Conservation (phyloP, 495 filamentous ascomycete genomes). For the Aspergillus cristatus region DNA sequence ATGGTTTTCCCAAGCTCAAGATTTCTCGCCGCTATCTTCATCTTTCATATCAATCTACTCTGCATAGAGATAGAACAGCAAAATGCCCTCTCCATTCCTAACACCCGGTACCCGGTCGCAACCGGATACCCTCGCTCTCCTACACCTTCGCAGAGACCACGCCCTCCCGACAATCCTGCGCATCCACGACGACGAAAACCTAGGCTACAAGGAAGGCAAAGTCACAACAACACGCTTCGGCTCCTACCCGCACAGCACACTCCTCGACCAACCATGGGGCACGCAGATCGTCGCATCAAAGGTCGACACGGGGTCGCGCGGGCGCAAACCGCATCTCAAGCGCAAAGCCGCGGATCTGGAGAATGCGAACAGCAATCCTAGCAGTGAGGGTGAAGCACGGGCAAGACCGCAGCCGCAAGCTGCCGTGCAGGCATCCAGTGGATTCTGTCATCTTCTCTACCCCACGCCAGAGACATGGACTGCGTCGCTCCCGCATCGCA, state of each 20-base stretch:
- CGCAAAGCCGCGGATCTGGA: conserved; percentile 44
- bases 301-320: conserved; percentile 79
- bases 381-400: conserved; percentile 14
- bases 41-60: too few relatives aligned
- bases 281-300: conserved; percentile 82
- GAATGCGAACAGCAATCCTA: conserved; percentile 7
- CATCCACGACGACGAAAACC: conserved; percentile 46
- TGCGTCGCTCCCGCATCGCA: conserved; percentile 77
- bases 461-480: conserved; percentile 96
- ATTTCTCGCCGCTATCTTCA: background rate
- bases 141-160: conserved; percentile 78
- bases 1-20: background rate
- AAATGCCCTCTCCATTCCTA: conserved; percentile 60
- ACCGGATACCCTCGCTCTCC: conserved; percentile 55
- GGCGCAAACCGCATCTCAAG: conserved; percentile 47
- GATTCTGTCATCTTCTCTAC: conserved; percentile 82
- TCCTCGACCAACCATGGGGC: conserved; percentile 78
- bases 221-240: conserved; percentile 92
- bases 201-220: conserved; percentile 70
- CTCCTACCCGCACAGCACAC: conserved; percentile 84
- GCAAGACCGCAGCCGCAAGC: conserved; percentile 19
- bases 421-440: conserved; percentile 57
- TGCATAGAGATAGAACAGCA: background rate
- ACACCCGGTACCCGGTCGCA: conserved; percentile 49
- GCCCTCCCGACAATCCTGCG: conserved; percentile 65